A percentile compares a stretch with the other conserved stretches of the same genome.
Conservation (phyloP, 352 stramenopile species). For the Globisporangium acanthophoron region DNA sequence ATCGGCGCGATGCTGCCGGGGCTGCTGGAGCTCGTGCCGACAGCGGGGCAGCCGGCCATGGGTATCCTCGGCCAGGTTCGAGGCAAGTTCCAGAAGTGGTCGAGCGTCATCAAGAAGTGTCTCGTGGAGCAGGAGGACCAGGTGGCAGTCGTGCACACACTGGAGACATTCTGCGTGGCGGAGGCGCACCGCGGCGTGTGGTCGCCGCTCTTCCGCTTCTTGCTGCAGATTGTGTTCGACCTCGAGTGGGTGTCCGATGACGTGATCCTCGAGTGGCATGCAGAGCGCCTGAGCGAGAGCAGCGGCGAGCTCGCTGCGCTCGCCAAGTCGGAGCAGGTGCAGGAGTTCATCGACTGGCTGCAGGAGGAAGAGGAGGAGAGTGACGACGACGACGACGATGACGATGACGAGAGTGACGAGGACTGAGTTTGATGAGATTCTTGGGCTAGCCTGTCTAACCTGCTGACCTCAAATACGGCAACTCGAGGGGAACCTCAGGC, state of each 20-base stretch:
- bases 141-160: conserved; percentile 44
- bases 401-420: conserved; percentile 3
- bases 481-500: too few species aligned
- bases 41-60: conserved; percentile 43
- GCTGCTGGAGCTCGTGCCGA: conserved; percentile 61
- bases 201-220: conserved; percentile 88
- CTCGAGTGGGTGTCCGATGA: conserved; percentile 92
- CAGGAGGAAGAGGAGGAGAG: conserved; percentile 63
- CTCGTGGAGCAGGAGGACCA: conserved; percentile 78
- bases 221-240: conserved; percentile 93
- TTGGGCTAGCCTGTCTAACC: too few species aligned
- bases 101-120: conserved; percentile 86
- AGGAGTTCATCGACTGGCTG: conserved; percentile 94
- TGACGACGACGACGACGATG: conserved; percentile 33
- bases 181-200: conserved; percentile 42
- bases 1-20: conserved; percentile 70
- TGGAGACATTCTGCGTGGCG: conserved; percentile 50
- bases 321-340: conserved; percentile 68
- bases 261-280: conserved; percentile 89
- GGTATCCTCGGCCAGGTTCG: conserved; percentile 76
- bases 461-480: too few species aligned
- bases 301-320: conserved; percentile 28
- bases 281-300: conserved; percentile 34
- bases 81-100: conserved; percentile 87
- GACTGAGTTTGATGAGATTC: neutral